Conservation (phyloP, 2,329 filamentous ascomycete species). For the Curvularia sp. region DNA sequence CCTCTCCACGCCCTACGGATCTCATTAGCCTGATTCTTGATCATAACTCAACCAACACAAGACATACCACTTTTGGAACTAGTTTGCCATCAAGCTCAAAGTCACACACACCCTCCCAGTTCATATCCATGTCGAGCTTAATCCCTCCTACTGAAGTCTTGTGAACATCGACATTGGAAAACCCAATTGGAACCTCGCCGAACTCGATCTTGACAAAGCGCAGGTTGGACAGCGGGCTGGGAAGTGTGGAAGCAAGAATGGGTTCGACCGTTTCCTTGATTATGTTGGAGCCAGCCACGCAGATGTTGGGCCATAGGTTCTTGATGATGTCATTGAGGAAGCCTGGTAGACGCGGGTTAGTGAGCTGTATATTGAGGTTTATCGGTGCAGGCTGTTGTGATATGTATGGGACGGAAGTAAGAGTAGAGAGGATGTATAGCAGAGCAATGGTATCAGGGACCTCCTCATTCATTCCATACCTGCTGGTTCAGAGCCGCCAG, state of each 20-base stretch:
- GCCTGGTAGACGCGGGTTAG: constrained; percentile 28
- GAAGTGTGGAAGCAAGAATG: constrained; percentile 57
- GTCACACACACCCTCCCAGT: constrained; percentile 57
- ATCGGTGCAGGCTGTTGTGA: not conserved
- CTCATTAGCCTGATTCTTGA: not conserved
- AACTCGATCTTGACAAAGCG: constrained; percentile 58
- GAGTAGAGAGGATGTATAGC: not conserved
- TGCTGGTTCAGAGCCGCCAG: constrained; percentile 53
- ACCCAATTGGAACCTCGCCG: constrained; percentile 52
- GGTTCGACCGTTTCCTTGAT: constrained; percentile 59
- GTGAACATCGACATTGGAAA: constrained; percentile 56
- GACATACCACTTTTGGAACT: constrained; percentile 52
- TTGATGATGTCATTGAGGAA: constrained; percentile 60
- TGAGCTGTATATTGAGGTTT: not conserved
- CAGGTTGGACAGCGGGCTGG: constrained; percentile 54
- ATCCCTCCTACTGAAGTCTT: constrained; percentile 56
- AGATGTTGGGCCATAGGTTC: constrained; percentile 61
- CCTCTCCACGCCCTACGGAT: constrained; percentile 54
- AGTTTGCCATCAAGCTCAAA: constrained; percentile 58
- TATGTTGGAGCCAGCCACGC: constrained; percentile 54
- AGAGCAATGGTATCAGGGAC: not conserved
- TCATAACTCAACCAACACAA: not conserved
- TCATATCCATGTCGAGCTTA: constrained; percentile 59
- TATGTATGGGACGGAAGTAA: too few species aligned
- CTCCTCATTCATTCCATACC: constrained; percentile 30